Evolutionary conservation across 176 grass and related monocot species (phyloP).

Genomic region (Olyra latifolia): DNA sequence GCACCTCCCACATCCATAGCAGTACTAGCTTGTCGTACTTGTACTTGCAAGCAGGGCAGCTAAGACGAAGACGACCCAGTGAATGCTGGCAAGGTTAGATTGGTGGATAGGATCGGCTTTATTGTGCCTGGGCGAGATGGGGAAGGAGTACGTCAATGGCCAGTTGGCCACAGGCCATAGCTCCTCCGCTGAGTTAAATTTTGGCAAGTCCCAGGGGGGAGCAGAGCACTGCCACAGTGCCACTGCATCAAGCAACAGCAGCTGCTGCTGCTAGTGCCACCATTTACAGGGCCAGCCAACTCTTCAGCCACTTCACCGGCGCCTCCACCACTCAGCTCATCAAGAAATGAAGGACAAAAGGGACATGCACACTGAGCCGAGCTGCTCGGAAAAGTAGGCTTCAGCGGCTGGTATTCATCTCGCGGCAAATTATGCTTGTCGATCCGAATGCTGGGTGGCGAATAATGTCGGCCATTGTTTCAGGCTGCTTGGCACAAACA

Average conservation of each 20-base stretch:
- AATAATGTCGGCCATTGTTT: background rate
- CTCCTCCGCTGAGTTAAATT: background rate
- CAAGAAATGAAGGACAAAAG: background rate
- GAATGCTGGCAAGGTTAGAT: background rate
- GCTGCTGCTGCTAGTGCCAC: background rate
- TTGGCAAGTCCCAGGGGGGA: background rate
- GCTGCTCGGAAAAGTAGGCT: background rate
- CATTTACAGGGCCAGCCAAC: background rate
- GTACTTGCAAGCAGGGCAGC: background rate
- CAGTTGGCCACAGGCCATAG: background rate
- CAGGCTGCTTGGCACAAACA: background rate
- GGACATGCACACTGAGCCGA: background rate
- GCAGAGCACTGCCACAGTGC: too few species aligned
- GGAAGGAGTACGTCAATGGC: too few species aligned
- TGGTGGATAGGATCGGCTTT: background rate
- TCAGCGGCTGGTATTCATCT: background rate
- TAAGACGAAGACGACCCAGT: background rate
- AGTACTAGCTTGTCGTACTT: background rate
- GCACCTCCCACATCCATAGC: background rate
- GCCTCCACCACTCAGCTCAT: background rate
- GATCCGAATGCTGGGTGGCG: background rate
- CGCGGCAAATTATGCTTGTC: background rate
- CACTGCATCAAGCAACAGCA: background rate
- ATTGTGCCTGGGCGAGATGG: background rate
- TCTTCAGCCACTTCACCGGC: background rate